Base-by-base conservation (phyloP, 2,329 filamentous ascomycete species). In the Periconia digitata region DNA sequence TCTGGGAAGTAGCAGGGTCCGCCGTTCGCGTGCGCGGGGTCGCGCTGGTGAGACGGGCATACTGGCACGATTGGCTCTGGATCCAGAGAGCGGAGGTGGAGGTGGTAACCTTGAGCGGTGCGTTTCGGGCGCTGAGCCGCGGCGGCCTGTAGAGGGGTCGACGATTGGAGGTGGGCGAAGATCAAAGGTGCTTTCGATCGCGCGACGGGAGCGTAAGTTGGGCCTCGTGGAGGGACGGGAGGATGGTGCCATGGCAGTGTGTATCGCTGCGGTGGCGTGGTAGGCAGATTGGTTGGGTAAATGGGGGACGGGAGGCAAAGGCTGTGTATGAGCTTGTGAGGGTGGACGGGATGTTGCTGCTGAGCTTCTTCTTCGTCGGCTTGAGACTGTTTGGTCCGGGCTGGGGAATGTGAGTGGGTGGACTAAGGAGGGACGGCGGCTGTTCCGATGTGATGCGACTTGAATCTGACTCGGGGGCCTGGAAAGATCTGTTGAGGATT, bases 321-420 rank as follows among this genome's bases (percentile, higher is more conserved):
- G 15, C 18, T 21, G 21, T 10, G 32, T 46, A n/a, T n/a, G n/a
- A n/a, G n/a, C n/a, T 18, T 58, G 52, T 15, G 47, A 49, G 15
- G 53, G 48, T 8, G 53, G 51, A 8, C 46, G 59, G 8, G 40
- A 44, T 12, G n/a, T n/a, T n/a, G 56, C 46, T n/a, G 63, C 42
- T 18, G 62, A 64, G 27, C 63, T 60, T n/a, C 63, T 55, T 21
- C 27, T 32, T 15, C 64, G 50, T 15, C 59, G 60, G n/a, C 58
- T 46, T 1, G 59, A 53, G 7, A 42, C 40, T 4, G 55, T 51
- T 6, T 56, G 57, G 42, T 61, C 60, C 2, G 62, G 66, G n/a
- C 47, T 59, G 1, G 67, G 67, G 46, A 62, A 70, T 10, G 67
- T 71, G 1, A 60, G 64, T 13, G 66, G 67, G 32, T 71, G 67